phyloP scores from a whole-genome alignment of 768 basidiomycete species.

The Bullera alba region DNA sequence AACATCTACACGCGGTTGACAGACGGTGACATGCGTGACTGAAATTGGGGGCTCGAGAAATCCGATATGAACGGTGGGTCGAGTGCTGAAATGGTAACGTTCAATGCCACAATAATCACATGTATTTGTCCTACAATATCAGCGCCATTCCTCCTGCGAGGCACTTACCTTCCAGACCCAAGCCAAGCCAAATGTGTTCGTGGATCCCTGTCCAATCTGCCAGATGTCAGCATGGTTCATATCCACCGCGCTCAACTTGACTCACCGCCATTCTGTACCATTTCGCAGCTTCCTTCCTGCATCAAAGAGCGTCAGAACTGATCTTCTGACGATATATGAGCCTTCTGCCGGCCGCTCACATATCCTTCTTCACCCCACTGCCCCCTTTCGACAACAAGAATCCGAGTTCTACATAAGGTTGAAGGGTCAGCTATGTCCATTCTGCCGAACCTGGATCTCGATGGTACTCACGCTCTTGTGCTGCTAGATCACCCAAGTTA shows the following conservation, averaged over 20 bases:
- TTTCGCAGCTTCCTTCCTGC: conserved; percentile 40
- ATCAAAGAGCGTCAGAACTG: neutral
- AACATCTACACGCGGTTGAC: no score
- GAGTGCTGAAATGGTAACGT: neutral
- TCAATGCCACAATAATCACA: conserved; percentile 5
- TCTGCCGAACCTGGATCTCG: neutral
- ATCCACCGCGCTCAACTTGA: neutral
- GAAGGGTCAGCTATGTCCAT: neutral
- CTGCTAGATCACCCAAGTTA: conserved; percentile 40
- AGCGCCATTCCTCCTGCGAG: neutral
- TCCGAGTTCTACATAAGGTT: conserved; percentile 32
- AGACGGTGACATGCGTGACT: no score
- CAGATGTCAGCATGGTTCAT: neutral
- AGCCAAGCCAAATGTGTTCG: conserved; percentile 34
- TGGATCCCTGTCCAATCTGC: conserved; percentile 32
- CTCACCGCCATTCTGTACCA: conserved; percentile 45
- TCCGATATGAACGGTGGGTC: no score
- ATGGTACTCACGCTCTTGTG: conserved; percentile 45
- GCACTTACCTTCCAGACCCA: conserved; percentile 44
- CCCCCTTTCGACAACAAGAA: conserved; percentile 39
- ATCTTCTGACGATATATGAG: neutral
- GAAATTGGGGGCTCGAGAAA: no score
- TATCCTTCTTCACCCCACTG: conserved; percentile 44
- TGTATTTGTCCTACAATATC: conserved; percentile 30
- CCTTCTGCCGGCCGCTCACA: conserved; percentile 13